Evolutionary conservation across 768 basidiomycete genomes (phyloP).

Genomic region (Amyloporia xantha): DNA sequence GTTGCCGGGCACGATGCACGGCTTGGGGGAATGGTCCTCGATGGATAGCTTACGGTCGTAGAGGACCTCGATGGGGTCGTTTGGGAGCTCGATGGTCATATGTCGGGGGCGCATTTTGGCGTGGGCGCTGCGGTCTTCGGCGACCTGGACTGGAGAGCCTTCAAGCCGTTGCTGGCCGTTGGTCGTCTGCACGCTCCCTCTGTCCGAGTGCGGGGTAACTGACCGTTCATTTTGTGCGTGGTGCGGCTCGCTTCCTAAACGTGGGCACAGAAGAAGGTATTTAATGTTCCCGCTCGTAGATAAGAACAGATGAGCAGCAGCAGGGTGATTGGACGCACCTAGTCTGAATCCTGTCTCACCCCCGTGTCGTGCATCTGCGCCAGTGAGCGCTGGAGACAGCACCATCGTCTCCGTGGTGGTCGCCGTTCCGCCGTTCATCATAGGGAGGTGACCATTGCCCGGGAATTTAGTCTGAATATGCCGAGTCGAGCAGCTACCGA

Average conservation of each 20-base stretch:
- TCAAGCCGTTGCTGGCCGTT: background rate
- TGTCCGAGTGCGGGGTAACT: background rate
- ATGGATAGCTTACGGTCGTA: conserved; percentile 19
- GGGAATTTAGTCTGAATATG: no score
- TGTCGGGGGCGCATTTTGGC: conserved; percentile 5
- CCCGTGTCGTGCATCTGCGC: background rate
- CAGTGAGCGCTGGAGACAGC: background rate
- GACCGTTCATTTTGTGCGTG: conserved; percentile 1
- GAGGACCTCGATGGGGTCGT: conserved; percentile 12
- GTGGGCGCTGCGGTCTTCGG: background rate
- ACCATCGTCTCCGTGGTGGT: background rate
- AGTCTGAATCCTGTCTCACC: background rate
- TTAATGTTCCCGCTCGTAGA: background rate
- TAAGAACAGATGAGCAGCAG: background rate
- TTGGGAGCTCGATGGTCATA: conserved; percentile 14
- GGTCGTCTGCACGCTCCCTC: background rate
- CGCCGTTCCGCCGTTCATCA: background rate
- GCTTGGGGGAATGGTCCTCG: conserved; percentile 22
- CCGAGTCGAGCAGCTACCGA: no score
- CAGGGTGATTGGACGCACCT: background rate
- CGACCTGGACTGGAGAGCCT: background rate
- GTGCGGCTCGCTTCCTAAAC: conserved; percentile 1
- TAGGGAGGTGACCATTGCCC: background rate
- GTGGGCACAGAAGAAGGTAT: conserved; percentile 1
- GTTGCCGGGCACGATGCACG: conserved; percentile 28